Base-by-base conservation (phyloP, 2,329 filamentous ascomycete species). In the Colletotrichum gloeosporioides region DNA sequence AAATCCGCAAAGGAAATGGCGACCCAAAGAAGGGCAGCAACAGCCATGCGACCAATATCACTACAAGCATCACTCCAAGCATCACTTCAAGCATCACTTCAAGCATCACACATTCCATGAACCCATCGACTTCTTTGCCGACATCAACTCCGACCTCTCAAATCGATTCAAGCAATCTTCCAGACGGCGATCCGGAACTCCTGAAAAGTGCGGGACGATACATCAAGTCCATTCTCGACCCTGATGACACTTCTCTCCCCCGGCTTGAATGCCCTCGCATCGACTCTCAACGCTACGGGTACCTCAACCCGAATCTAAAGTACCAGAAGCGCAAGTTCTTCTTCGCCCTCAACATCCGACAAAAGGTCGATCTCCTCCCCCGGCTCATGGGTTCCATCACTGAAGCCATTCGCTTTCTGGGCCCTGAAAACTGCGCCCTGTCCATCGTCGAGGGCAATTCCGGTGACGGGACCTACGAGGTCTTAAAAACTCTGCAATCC, bases 371-470 rank as follows among this genome's bases (percentile, higher is more conserved):
- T 0, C 78, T 91, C 4, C 85, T 92, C 8, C 87, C 89, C 1
- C 86, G 88, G 2, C 83, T 92, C 3, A 79, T 92, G 13, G 88
- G 89, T 2, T 89, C 88, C 32, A 84, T 92, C 12, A 75, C 92
- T 31, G 87, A 91, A 77, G 84, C 83, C 2, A 85, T 90, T 7
- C 83, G 80, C 1, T 90, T 89, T 78, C 84, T 92, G 0, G 89
- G 90, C 1, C 86, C 88, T 0, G 77, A 86, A 13, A 84, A 85
- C 69, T 92, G 89, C 78, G 88, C 86, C 0, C 81, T 92, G 1
- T 91, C 89, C 2, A 87, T 92, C 27, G 85, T 92, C 15, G 90
- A 92, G 77, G 90, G 90, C 15, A 85, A 89, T 78, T 92, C 90
- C 0, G 79, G 85, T 25, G 90, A 92, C 75, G 90, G 89, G 7